These are phyloP conservation scores for Melaleuca alternifolia DNA, from an alignment of 345 rosid genomes.

Conservation along the genomic window DNA sequence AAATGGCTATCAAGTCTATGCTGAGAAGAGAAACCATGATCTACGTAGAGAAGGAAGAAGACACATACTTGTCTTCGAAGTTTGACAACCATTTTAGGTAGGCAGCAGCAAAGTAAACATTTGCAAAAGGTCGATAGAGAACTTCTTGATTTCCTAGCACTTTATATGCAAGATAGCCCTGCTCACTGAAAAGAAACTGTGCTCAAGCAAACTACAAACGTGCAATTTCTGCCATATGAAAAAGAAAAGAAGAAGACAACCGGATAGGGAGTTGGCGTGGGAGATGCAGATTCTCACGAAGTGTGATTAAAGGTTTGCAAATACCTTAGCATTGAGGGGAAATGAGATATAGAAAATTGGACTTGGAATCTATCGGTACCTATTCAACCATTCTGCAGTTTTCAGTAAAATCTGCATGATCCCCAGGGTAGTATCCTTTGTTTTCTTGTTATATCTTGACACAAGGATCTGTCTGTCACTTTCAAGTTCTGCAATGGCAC, in stretches of 20 bases:
- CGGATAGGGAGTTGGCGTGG: not conserved
- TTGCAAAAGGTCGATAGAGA: conserved; percentile 69
- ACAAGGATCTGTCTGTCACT: conserved; percentile 83
- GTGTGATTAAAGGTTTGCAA: not conserved
- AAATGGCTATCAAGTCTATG: not conserved
- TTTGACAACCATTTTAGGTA: conserved; percentile 74
- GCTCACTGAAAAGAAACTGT: conserved; percentile 39
- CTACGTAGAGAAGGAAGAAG: not conserved
- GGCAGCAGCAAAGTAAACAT: conserved; percentile 83
- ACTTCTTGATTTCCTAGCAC: conserved; percentile 51
- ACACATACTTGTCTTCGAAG: conserved; percentile 52
- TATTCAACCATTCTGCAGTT: conserved; percentile 61
- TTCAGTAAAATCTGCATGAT: conserved; percentile 67
- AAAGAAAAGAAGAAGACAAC: not conserved
- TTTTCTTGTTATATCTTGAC: conserved; percentile 46
- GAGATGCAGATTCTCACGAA: not conserved
- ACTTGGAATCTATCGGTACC: conserved; percentile 21
- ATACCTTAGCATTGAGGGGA: not conserved
- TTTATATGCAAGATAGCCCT: conserved; percentile 44
- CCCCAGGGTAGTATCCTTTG: conserved; percentile 61
- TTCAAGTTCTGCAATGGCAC: conserved; percentile 83
- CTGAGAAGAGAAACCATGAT: not conserved
- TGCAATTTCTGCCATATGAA: not conserved
- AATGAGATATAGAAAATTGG: not conserved
- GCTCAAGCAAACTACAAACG: not conserved